These are phyloP conservation scores for Reticulascus tulasneorum DNA, from an alignment of 2,329 filamentous ascomycete genomes.

Conservation along the genomic window DNA sequence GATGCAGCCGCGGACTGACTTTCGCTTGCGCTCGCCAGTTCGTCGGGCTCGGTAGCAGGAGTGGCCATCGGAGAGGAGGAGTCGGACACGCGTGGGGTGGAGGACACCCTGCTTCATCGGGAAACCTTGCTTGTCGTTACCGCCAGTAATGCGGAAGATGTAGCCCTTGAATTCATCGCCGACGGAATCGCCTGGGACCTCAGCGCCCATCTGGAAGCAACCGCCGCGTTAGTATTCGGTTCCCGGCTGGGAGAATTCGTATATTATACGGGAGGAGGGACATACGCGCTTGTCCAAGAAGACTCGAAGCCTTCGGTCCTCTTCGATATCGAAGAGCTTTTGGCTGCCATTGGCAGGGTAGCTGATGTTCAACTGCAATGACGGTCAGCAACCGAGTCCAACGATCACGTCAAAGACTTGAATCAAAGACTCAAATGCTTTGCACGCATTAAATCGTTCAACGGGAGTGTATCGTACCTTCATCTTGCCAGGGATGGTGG, in stretches of 20 bases:
- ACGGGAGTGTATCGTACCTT: slow-evolving; percentile 32
- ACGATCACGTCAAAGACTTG: neutral
- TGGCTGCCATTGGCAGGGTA: slow-evolving; percentile 99
- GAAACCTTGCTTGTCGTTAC: slow-evolving; percentile 99
- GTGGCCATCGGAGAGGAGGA: slow-evolving; percentile 94
- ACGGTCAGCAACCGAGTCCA: slow-evolving; percentile 27
- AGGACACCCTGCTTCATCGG: slow-evolving; percentile 99
- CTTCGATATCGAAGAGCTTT: slow-evolving; percentile 98
- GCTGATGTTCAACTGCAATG: slow-evolving; percentile 58
- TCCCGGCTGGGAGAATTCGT: no score
- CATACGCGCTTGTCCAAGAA: slow-evolving; percentile 97
- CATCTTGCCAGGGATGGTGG: slow-evolving; percentile 44
- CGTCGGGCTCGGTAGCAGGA: slow-evolving; percentile 99
- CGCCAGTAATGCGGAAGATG: slow-evolving; percentile 98
- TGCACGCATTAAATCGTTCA: neutral
- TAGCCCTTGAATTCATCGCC: slow-evolving; percentile 99
- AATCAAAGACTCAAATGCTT: neutral
- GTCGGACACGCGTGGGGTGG: slow-evolving; percentile 96
- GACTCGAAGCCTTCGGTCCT: slow-evolving; percentile 98
- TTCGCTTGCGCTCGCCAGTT: slow-evolving; percentile 98
- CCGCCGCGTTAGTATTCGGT: no score
- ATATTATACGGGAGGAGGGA: slow-evolving; percentile 24
- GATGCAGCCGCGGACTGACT: slow-evolving; percentile 98
- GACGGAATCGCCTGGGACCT: slow-evolving; percentile 90
- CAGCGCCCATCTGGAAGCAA: slow-evolving; percentile 85